These are phyloP conservation scores for Lenwebbia sp. DNA, from an alignment of 345 rosid genomes.

Conservation along the genomic window DNA sequence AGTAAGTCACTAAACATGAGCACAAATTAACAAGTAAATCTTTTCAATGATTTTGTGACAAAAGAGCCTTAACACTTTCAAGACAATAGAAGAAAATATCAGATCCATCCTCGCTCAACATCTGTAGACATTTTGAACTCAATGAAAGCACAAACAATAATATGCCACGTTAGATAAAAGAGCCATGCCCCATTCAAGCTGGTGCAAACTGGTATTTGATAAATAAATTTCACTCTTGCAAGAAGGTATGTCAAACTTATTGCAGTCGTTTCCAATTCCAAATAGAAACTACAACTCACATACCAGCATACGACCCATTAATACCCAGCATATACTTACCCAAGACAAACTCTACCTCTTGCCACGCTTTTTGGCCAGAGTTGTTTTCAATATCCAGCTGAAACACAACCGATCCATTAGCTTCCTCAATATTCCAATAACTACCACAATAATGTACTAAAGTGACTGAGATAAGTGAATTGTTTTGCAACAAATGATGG, in stretches of 20 bases:
- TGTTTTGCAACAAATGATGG: neutral
- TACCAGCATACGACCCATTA: neutral
- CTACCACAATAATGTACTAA: neutral
- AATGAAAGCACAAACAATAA: neutral
- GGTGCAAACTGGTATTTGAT: neutral
- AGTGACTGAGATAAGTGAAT: neutral
- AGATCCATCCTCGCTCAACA: neutral
- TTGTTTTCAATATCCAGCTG: conserved; percentile 95
- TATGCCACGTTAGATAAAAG: neutral
- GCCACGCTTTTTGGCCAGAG: conserved; percentile 85
- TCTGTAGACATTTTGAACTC: neutral
- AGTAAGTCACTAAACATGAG: neutral
- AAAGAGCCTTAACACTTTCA: neutral
- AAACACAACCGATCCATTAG: neutral
- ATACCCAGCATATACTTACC: conserved; percentile 40
- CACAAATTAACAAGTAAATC: neutral
- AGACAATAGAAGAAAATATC: neutral
- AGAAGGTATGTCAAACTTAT: neutral
- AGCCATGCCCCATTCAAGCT: neutral
- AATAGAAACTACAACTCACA: neutral
- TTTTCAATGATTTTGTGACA: neutral
- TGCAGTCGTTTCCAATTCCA: neutral
- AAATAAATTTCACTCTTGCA: neutral
- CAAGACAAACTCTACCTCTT: conserved; percentile 71
- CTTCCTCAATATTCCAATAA: neutral